Conservation (phyloP, 805 yeast species). For the Wickerhamiella musiphila region DNA sequence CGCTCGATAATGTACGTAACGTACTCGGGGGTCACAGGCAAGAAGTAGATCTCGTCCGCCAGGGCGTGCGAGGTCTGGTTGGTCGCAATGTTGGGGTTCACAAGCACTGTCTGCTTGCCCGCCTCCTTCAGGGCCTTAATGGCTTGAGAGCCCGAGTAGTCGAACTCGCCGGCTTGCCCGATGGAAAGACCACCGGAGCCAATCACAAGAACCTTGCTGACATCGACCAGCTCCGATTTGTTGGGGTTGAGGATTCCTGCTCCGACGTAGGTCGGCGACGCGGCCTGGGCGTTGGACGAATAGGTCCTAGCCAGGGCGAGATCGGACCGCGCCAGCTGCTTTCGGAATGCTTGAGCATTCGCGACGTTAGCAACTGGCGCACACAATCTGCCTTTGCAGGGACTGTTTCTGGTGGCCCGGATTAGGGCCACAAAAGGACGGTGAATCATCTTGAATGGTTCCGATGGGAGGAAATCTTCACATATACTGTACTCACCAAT, state of each 20-base stretch:
- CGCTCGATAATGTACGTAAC: conserved; percentile 88
- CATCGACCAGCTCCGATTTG: conserved; percentile 44
- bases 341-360: not conserved
- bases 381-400: conserved; percentile 8
- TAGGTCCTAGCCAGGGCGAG: not conserved
- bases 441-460: conserved; percentile 4
- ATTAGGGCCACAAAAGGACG: conserved; percentile 10
- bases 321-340: conserved; percentile 1
- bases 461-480: not conserved
- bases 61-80: conserved; percentile 89
- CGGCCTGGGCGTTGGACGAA: not conserved
- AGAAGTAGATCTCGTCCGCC: conserved; percentile 88
- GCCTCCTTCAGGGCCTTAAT: conserved; percentile 90
- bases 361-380: conserved; percentile 1
- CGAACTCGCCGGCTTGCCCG: conserved; percentile 98
- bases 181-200: conserved; percentile 96
- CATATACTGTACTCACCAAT: not conserved
- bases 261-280: conserved; percentile 17
- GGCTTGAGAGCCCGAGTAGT: conserved; percentile 90
- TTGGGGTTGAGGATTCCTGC: conserved; percentile 23
- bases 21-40: conserved; percentile 95
- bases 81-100: conserved; percentile 93
- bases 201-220: conserved; percentile 70
- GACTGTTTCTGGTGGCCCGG: conserved; percentile 12
- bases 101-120: conserved; percentile 64